Evolutionary conservation across 345 rosid genomes (phyloP).

Genomic region (Aquilaria sinensis): DNA sequence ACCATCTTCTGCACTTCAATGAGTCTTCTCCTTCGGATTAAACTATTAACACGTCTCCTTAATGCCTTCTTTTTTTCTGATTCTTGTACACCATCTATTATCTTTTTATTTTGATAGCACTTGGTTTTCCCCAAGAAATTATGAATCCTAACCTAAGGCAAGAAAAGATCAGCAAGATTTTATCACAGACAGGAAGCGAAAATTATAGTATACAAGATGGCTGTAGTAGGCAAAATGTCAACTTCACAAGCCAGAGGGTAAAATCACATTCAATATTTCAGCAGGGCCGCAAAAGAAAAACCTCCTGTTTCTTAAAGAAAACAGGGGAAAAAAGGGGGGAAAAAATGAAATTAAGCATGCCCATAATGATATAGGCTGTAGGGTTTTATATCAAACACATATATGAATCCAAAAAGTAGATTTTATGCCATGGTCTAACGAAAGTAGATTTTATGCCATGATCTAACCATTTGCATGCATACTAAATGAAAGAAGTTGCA

Average conservation of each 20-base stretch:
- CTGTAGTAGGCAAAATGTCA: neutral
- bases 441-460: too few species aligned
- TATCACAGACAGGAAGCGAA: neutral
- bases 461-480: too few species aligned
- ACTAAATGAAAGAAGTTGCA: too few species aligned
- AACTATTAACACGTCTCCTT: constrained; percentile 66
- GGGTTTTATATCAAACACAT: too few species aligned
- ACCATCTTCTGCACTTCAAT: constrained; percentile 64
- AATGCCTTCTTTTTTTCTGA: constrained; percentile 49
- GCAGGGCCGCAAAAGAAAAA: neutral
- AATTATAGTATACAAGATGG: too few species aligned
- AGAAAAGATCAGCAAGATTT: constrained; percentile 8
- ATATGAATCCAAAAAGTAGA: too few species aligned
- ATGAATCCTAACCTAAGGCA: constrained; percentile 68
- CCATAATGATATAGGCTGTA: too few species aligned
- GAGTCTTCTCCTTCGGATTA: constrained; percentile 65
- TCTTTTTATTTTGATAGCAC: constrained; percentile 38
- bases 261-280: neutral
- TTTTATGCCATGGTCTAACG: too few species aligned
- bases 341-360: neutral
- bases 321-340: neutral
- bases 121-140: constrained; percentile 68
- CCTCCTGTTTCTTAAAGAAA: neutral
- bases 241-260: neutral
- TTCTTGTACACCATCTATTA: constrained; percentile 33